A percentile compares a stretch with the other conserved stretches of the same genome.
phyloP scores from a whole-genome alignment of 768 basidiomycete species.

The Tremella mesenterica region DNA sequence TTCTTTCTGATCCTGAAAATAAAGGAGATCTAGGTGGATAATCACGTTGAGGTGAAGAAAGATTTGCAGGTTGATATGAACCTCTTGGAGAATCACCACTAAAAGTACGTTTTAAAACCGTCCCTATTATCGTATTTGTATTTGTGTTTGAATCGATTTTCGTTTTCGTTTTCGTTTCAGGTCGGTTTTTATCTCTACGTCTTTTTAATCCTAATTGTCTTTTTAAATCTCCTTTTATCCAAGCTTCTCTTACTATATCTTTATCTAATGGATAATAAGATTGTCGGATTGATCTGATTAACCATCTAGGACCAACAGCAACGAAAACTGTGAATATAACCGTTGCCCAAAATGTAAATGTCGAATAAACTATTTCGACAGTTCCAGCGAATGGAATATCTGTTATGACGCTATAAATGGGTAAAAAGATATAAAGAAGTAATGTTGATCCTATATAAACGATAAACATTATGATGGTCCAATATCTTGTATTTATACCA shows the following conservation, averaged over 20 bases:
- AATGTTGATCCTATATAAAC: constrained; percentile 38
- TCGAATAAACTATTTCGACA: constrained; percentile 63
- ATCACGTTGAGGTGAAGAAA: not conserved
- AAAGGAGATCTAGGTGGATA: constrained; percentile 1
- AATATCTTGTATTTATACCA: constrained; percentile 83
- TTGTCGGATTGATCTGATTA: constrained; percentile 62
- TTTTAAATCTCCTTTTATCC: constrained; percentile 37
- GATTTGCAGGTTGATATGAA: not conserved
- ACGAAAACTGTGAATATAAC: constrained; percentile 61
- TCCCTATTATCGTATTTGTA: too few relatives aligned
- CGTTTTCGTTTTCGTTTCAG: not conserved
- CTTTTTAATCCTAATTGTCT: constrained; percentile 27
- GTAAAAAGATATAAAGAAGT: constrained; percentile 72
- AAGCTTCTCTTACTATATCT: constrained; percentile 76
- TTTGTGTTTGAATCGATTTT: not conserved
- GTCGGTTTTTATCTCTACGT: not conserved
- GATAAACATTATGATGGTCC: constrained; percentile 46
- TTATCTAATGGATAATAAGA: constrained; percentile 74
- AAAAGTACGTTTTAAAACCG: too few relatives aligned
- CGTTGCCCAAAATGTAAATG: constrained; percentile 74
- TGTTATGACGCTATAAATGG: constrained; percentile 72
- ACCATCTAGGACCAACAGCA: constrained; percentile 71
- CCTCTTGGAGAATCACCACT: constrained; percentile 1
- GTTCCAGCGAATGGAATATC: constrained; percentile 66
- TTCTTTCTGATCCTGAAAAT: not conserved